Evolutionary conservation across 345 rosid species (phyloP), one percentile per base, ranked within the genome.

Genomic region (Mercurialis annua): DNA sequence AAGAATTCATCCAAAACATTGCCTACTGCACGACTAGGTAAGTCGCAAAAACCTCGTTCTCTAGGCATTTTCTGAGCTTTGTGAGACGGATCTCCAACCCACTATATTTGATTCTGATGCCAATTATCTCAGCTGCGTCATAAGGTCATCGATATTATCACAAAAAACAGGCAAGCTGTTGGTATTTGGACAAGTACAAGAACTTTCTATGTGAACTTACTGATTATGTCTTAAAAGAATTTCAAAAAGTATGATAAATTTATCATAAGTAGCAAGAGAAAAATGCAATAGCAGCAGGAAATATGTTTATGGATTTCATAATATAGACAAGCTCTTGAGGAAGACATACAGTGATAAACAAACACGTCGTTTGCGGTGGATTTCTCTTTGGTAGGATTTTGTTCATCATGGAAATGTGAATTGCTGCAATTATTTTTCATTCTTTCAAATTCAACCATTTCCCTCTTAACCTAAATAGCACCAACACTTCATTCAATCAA

Each of bases 111-210:
- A 55, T 20, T 65, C 77, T 76, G 75, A 23, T 71, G 64, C 82
- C 85, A 81, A 61, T 67, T 52, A 68, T 67, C 75, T 78, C 77
- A 64, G 82, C 77, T 73, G 76, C 70, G 67, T 53, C 52, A 62
- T 43, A 10, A 61, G 9, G 38, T 18, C 55, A 46, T 29, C 15
- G 30, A 26, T 1, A 33, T 56, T 44, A 53, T 27, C 60, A 12
- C 33, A 27, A 6, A 36, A 9, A 51, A 34, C 43, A 44, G 2
- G 57, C 43, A 20, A 20, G 8, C 40, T 34, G 4, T 3, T 34
- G 40, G 9, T 34, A 40, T 49, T 49, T 20, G 54, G 8, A 1
- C 1, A 7, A 20, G 26, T n/a, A 14, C 27, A 20, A 14, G 26
- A 50, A 50, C 7, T 50, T 50, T 20, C 26, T 23, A 2, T 5